Evolutionary conservation across 140 eudicot genomes (phyloP).

Genomic region (Senecio squalidus): DNA sequence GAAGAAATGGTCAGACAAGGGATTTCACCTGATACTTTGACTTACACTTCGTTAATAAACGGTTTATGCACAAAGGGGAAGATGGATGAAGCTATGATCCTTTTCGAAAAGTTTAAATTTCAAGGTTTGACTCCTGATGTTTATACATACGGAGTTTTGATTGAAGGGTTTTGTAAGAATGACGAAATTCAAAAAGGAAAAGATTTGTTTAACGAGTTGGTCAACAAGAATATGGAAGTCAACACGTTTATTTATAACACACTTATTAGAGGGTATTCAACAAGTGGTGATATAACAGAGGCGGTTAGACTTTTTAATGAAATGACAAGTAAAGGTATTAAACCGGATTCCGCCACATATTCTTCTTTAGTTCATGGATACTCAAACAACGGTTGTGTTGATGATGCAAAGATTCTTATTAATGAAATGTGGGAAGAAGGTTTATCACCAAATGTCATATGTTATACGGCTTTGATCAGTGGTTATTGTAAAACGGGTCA

Average conservation of each 20-base stretch:
- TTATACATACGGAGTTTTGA: slow-evolving; percentile 53
- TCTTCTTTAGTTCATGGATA: slow-evolving; percentile 59
- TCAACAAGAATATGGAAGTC: slow-evolving; percentile 33
- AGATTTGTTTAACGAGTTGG: slow-evolving; percentile 41
- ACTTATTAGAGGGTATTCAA: slow-evolving; percentile 53
- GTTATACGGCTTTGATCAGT: slow-evolving; percentile 70
- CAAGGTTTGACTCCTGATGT: slow-evolving; percentile 45
- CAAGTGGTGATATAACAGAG: slow-evolving; percentile 38
- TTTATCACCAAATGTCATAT: slow-evolving; percentile 58
- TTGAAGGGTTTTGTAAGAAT: slow-evolving; percentile 61
- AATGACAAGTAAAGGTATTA: slow-evolving; percentile 61
- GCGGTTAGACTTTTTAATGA: slow-evolving; percentile 51
- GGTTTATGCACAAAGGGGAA: slow-evolving; percentile 61
- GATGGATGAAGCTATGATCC: slow-evolving; percentile 58
- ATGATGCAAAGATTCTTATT: slow-evolving; percentile 46
- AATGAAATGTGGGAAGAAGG: slow-evolving; percentile 53
- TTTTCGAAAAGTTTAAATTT: slow-evolving; percentile 46
- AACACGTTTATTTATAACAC: slow-evolving; percentile 54
- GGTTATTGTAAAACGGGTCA: slow-evolving; percentile 77
- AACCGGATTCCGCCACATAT: slow-evolving; percentile 42
- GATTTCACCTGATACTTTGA: slow-evolving; percentile 44
- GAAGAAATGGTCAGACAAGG: slow-evolving; percentile 60
- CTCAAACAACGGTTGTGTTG: slow-evolving; percentile 36
- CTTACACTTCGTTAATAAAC: slow-evolving; percentile 53
- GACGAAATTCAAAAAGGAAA: slow-evolving; percentile 54